Conservation (phyloP, 129 eudicot species). For the Calendula officinalis region DNA sequence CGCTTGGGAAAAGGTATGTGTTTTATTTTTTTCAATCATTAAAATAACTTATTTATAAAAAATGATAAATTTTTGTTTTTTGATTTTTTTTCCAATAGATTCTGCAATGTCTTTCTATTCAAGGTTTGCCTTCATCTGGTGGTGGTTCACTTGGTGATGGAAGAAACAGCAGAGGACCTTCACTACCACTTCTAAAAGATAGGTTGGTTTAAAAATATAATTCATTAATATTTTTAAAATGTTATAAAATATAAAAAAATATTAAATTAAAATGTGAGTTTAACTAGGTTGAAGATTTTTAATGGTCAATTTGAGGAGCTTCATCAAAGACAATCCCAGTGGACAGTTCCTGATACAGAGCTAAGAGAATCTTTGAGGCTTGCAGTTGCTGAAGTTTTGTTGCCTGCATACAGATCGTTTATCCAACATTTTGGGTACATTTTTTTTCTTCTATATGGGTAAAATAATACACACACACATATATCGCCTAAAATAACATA, state of each 20-base stretch:
- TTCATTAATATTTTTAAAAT: background rate
- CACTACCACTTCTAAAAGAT: background rate
- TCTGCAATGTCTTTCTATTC: background rate
- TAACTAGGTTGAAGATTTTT: slow-evolving; percentile 23
- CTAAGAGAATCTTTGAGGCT: slow-evolving; percentile 86
- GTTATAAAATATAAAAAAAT: too few species aligned
- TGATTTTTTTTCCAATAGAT: too few species aligned
- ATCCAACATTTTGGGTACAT: slow-evolving; percentile 64
- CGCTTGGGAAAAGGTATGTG: background rate
- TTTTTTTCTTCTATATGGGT: too few species aligned
- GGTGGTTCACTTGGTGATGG: too few species aligned
- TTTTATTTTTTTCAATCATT: too few species aligned
- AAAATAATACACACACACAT: too few species aligned
- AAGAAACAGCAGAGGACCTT: background rate
- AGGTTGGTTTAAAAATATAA: background rate
- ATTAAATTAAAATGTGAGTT: background rate
- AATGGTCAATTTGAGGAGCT: slow-evolving; percentile 91
- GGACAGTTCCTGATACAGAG: slow-evolving; percentile 95
- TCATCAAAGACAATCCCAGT: slow-evolving; percentile 93
- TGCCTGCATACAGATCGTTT: slow-evolving; percentile 94
- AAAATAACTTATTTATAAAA: too few species aligned
- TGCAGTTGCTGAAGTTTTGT: slow-evolving; percentile 87
- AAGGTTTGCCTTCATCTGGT: background rate
- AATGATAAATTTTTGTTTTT: too few species aligned
- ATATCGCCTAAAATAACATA: too few species aligned